phyloP scores from a whole-genome alignment of 768 basidiomycete genomes.

The Gymnopilus dilepis region DNA sequence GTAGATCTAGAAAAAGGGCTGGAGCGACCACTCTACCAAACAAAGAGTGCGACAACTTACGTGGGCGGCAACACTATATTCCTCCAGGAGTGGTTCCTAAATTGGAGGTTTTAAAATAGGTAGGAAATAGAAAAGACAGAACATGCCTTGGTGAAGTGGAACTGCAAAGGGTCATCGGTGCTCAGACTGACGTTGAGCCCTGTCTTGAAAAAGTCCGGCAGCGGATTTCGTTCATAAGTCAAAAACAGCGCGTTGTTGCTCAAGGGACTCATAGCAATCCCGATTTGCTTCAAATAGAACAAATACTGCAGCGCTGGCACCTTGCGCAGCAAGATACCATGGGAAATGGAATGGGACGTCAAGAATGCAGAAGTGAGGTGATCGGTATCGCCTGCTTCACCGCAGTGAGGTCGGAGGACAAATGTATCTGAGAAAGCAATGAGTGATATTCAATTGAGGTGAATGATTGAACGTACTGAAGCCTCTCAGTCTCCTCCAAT shows the following conservation, averaged over 20 bases:
- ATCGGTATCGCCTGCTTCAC: conserved; percentile 98
- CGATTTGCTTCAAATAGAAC: conserved; percentile 98
- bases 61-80: conserved; percentile 98
- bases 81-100: conserved; percentile 93
- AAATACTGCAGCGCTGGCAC: conserved; percentile 97
- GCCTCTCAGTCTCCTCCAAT: conserved; percentile 85
- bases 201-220: conserved; percentile 96
- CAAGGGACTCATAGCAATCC: conserved; percentile 97
- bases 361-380: conserved; percentile 96
- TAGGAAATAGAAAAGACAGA: background rate
- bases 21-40: background rate
- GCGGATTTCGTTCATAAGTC: conserved; percentile 95
- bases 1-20: conserved; percentile 73
- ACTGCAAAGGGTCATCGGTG: conserved; percentile 95
- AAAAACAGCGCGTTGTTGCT: conserved; percentile 98
- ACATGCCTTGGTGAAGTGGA: conserved; percentile 95
- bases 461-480: conserved; percentile 67
- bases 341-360: conserved; percentile 96
- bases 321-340: conserved; percentile 97
- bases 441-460: background rate
- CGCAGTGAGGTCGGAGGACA: conserved; percentile 94
- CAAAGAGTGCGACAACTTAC: conserved; percentile 44
- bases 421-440: conserved; percentile 74
- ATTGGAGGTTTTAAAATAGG: background rate
- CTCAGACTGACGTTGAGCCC: conserved; percentile 96